A percentile compares a stretch with the other conserved stretches of the same genome.
Evolutionary conservation across 257 asterid genomes (phyloP).

Genomic region (Penstemon barbatus): DNA sequence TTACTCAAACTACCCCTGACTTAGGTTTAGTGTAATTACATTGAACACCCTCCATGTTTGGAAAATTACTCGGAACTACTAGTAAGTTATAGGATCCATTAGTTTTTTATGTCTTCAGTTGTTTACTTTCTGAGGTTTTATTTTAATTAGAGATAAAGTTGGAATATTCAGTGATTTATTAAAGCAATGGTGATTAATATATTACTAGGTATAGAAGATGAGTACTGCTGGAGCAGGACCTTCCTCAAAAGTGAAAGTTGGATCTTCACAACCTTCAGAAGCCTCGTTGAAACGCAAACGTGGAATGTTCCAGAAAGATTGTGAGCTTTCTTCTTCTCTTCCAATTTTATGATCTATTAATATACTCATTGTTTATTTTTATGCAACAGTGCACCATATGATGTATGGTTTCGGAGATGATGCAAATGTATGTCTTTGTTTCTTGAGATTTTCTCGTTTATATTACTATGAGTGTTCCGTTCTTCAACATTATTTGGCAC

Average conservation of each 20-base stretch:
- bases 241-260: constrained; percentile 62
- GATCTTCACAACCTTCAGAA: constrained; percentile 72
- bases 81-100: no score
- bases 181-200: no score
- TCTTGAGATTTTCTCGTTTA: not conserved
- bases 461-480: no score
- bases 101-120: no score
- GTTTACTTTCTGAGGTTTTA: no score
- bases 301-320: constrained; percentile 90
- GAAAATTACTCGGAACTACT: no score
- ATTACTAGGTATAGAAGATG: constrained; percentile 46
- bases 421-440: constrained; percentile 51
- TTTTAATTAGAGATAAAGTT: no score
- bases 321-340: constrained; percentile 44
- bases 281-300: constrained; percentile 78
- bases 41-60: no score
- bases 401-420: constrained; percentile 96
- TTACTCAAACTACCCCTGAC: no score
- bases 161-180: no score
- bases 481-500: not conserved
- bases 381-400: constrained; percentile 81
- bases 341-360: not conserved
- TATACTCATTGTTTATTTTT: constrained; percentile 23
- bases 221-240: constrained; percentile 50
- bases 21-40: no score